Evolutionary conservation across 2,329 filamentous ascomycete genomes (phyloP).

Genomic region (Mycosphaerella arachidis): DNA sequence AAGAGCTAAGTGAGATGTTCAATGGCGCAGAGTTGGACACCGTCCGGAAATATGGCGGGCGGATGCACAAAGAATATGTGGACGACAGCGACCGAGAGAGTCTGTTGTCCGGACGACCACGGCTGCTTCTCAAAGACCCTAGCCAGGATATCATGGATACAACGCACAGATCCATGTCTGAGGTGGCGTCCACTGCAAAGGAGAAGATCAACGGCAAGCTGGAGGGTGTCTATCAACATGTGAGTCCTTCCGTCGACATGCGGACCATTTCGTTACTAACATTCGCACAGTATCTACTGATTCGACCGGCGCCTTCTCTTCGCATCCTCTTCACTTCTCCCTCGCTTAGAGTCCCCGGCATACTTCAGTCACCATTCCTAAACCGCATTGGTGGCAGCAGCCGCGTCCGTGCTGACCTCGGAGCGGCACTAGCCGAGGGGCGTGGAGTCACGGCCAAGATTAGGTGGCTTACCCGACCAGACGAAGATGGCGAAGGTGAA

Average conservation of each 20-base stretch:
- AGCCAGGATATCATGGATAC: conserved; percentile 31
- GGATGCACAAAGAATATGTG: conserved; percentile 54
- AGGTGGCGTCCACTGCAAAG: conserved; percentile 12
- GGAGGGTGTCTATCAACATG: conserved; percentile 55
- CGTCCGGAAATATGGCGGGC: conserved; percentile 59
- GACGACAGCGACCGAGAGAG: conserved; percentile 46
- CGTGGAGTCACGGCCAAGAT: conserved; percentile 71
- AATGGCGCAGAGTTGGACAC: conserved; percentile 62
- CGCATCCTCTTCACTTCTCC: conserved; percentile 49
- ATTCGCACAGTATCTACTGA: conserved; percentile 42
- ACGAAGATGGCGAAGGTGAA: conserved; percentile 41
- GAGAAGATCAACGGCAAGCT: conserved; percentile 39
- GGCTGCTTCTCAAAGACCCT: conserved; percentile 48
- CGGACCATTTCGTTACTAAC: background rate
- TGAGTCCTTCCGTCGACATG: conserved; percentile 33
- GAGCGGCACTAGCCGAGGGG: conserved; percentile 61
- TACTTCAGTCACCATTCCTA: conserved; percentile 47
- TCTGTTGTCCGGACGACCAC: conserved; percentile 35
- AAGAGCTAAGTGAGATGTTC: conserved; percentile 65
- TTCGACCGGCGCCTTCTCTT: conserved; percentile 45
- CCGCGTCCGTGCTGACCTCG: conserved; percentile 51
- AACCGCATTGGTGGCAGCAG: conserved; percentile 47
- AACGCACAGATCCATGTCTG: conserved; percentile 15
- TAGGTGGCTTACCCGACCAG: conserved; percentile 57
- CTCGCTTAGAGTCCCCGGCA: conserved; percentile 46